phyloP scores from a whole-genome alignment of 768 basidiomycete species.

The Tulasnella sp. region DNA sequence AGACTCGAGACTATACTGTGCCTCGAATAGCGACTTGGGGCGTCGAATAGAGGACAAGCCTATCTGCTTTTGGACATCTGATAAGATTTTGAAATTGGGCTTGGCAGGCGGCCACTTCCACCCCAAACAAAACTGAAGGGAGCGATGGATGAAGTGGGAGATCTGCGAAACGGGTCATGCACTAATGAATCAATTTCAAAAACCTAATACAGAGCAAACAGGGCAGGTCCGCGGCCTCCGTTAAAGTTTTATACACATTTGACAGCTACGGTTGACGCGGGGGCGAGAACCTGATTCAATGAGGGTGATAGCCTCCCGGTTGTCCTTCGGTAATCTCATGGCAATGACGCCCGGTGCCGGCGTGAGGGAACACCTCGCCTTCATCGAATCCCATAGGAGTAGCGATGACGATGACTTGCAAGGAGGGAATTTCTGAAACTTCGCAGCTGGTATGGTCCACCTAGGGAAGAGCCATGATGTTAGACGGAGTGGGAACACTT shows the following conservation, averaged over 20 bases:
- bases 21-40: background rate
- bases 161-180: background rate
- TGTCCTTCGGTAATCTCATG: background rate
- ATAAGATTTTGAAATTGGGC: background rate
- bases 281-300: background rate
- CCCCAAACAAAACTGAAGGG: background rate
- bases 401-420: constrained; percentile 5
- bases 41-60: background rate
- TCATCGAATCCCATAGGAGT: background rate
- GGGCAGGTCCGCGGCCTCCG: background rate
- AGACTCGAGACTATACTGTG: too few relatives aligned
- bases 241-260: background rate
- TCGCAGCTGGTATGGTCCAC: background rate
- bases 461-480: background rate
- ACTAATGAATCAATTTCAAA: background rate
- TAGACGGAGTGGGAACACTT: background rate
- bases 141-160: background rate
- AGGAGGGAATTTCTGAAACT: background rate
- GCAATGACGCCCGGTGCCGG: background rate
- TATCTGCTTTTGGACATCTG: background rate
- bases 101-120: background rate
- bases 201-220: background rate
- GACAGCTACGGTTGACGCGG: background rate
- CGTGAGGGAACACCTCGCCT: background rate
- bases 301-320: background rate